Evolutionary conservation across 257 asterid genomes (phyloP).

Genomic region (Agastache rugosa): DNA sequence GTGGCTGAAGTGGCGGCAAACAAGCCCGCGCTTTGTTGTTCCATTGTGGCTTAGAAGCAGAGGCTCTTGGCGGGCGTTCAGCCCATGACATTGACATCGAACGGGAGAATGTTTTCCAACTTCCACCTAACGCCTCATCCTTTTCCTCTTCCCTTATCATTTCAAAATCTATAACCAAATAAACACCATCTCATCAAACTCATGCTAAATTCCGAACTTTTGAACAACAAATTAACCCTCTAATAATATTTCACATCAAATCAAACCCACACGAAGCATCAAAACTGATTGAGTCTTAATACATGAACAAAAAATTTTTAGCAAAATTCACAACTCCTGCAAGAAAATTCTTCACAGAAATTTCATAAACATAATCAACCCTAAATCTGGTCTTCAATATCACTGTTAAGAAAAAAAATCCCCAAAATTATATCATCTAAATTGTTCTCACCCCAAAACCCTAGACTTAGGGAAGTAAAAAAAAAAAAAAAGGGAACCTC

Average conservation of each 20-base stretch:
- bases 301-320: constrained; percentile 11
- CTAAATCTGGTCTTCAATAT: not conserved
- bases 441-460: too few relatives aligned
- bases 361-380: constrained; percentile 25
- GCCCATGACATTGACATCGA: constrained; percentile 81
- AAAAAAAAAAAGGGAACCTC: constrained; percentile 29
- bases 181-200: constrained; percentile 39
- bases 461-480: too few relatives aligned
- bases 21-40: constrained; percentile 88
- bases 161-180: constrained; percentile 43
- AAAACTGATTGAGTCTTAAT: not conserved
- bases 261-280: constrained; percentile 24
- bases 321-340: constrained; percentile 5
- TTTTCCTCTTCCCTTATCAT: constrained; percentile 65
- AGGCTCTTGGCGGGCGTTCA: constrained; percentile 67
- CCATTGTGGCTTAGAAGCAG: constrained; percentile 71
- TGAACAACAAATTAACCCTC: constrained; percentile 9
- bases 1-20: constrained; percentile 96
- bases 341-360: constrained; percentile 20
- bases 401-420: too few relatives aligned
- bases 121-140: constrained; percentile 48
- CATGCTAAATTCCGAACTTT: constrained; percentile 23
- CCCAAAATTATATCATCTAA: too few relatives aligned
- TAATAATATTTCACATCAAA: not conserved
- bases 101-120: constrained; percentile 60